Percentiles rank a stretch among this genome's conserved stretches.
phyloP scores from a whole-genome alignment of 2,329 filamentous ascomycete species.

The Ceratocystis ficicola region DNA sequence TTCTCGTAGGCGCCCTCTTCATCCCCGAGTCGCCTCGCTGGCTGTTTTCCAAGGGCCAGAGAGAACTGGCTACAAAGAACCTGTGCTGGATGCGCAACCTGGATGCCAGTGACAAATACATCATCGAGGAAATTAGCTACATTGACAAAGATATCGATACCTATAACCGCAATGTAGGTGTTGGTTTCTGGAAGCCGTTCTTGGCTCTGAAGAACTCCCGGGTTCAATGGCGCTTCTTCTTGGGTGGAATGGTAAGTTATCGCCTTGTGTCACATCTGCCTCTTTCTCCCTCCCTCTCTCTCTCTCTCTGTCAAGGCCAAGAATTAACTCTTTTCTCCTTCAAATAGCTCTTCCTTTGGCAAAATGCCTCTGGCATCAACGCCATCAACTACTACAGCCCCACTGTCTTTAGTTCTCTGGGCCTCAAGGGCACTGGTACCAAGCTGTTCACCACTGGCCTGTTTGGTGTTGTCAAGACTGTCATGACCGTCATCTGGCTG shows the following conservation, averaged over 20 bases:
- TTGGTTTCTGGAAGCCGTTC: slow-evolving; percentile 67
- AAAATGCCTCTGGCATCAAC: slow-evolving; percentile 65
- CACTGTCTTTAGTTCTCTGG: slow-evolving; percentile 49
- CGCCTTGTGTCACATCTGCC: background rate
- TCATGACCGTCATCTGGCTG: slow-evolving; percentile 25
- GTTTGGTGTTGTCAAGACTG: slow-evolving; percentile 64
- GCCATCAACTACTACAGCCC: slow-evolving; percentile 61
- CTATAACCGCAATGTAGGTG: slow-evolving; percentile 49
- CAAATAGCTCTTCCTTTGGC: slow-evolving; percentile 55
- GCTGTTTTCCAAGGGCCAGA: slow-evolving; percentile 50
- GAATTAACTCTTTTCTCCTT: background rate
- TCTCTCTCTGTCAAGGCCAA: background rate
- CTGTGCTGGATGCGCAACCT: slow-evolving; percentile 56
- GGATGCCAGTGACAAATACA: slow-evolving; percentile 46
- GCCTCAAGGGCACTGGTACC: slow-evolving; percentile 36
- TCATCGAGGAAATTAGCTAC: slow-evolving; percentile 58
- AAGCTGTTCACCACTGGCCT: slow-evolving; percentile 54
- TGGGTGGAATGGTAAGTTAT: slow-evolving; percentile 44
- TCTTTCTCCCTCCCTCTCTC: background rate
- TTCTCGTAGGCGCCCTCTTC: slow-evolving; percentile 50
- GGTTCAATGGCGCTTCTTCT: slow-evolving; percentile 58
- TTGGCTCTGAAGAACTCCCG: slow-evolving; percentile 42
- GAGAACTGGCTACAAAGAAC: slow-evolving; percentile 45
- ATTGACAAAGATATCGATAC: slow-evolving; percentile 59
- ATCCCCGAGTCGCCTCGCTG: slow-evolving; percentile 58